These are phyloP conservation scores for Ophiostoma piceae DNA, from an alignment of 2,329 filamentous ascomycete genomes.

Conservation along the genomic window DNA sequence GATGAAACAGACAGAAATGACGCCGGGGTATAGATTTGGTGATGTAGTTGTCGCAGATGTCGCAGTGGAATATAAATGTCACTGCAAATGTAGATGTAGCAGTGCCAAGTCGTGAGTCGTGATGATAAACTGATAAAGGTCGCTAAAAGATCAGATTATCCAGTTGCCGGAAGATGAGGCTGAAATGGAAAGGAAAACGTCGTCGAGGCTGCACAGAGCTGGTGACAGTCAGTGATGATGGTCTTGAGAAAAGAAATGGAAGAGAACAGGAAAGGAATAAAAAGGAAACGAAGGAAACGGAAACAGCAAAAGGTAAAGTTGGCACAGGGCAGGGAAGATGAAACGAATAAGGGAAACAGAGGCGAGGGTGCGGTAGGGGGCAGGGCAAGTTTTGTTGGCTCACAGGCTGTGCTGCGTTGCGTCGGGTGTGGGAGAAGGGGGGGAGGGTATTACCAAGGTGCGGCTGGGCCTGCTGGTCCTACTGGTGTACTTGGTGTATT, in stretches of 20 bases:
- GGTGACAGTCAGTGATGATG: constrained; percentile 6
- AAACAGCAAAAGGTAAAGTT: constrained; percentile 9
- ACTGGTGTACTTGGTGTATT: not conserved
- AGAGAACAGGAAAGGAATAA: constrained; percentile 7
- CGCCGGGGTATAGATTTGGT: not conserved
- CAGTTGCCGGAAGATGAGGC: not conserved
- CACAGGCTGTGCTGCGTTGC: constrained; percentile 12
- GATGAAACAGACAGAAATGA: not conserved
- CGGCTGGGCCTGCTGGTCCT: constrained; percentile 18
- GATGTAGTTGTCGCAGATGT: not conserved
- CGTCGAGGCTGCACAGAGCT: not conserved
- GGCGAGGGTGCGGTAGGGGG: constrained; percentile 10
- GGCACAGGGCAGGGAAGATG: constrained; percentile 7
- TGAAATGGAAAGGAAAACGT: constrained; percentile 20
- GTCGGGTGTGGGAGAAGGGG: constrained; percentile 13
- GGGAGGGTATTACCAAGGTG: constrained; percentile 19
- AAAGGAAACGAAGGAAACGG: constrained; percentile 5
- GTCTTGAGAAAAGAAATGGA: not conserved
- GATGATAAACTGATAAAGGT: constrained; percentile 20
- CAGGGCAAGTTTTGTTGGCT: constrained; percentile 14
- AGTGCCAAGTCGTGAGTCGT: constrained; percentile 16
- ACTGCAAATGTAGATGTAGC: constrained; percentile 3
- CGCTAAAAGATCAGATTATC: constrained; percentile 6
- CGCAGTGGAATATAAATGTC: not conserved
- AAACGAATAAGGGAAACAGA: constrained; percentile 9